Evolutionary conservation across 108 stramenopile species (phyloP), one percentile per base, ranked within the genome.

Genomic region (Cyclostephanos invisitatus): DNA sequence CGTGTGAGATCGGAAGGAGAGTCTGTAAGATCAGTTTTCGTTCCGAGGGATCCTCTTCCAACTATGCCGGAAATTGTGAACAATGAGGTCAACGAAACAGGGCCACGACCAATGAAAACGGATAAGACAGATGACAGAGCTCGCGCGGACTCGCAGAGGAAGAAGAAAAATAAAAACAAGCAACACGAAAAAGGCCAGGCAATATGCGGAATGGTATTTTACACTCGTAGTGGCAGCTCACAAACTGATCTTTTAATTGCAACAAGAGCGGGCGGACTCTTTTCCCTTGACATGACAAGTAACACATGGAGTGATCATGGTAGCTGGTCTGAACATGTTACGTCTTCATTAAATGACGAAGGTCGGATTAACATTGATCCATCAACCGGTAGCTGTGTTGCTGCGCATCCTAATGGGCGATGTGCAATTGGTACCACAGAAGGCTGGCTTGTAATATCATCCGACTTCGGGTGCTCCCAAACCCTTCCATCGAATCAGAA

Each of bases 161-260:
- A 73, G 56, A 66, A 65, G 59, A 73, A 64, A 44, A 73, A 65
- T 15, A 84, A 81, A 44, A 74, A 69, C 25, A 73, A 72, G 67
- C 74, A 68, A 18, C 76, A 84, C 28, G 44, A 35, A 27, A 53
- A 50, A 40, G 40, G 64, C 1, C 90, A 91, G 64, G 66, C 81
- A 11, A 66, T 91, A 28, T 78, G 81, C 42, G 90, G 88, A 25
- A 78, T 89, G 76, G 72, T 81, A 59, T 89, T 87, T 49, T 84
- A 60, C 61, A 40, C 42, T 22, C 42, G 72, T 17, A 21, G 48
- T 18, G 60, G 60, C 18, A 29, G 48, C 37, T 51, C 24, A 14
- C 20, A 15, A 20, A 47, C 18, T 2, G 72, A 64, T 60, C 54
- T 90, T 9, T 32, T 90, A 0, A 77, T 89, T 36, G 81, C 85